Evolutionary conservation across 257 asterid species (phyloP).

Genomic region (Leonotis leonurus): DNA sequence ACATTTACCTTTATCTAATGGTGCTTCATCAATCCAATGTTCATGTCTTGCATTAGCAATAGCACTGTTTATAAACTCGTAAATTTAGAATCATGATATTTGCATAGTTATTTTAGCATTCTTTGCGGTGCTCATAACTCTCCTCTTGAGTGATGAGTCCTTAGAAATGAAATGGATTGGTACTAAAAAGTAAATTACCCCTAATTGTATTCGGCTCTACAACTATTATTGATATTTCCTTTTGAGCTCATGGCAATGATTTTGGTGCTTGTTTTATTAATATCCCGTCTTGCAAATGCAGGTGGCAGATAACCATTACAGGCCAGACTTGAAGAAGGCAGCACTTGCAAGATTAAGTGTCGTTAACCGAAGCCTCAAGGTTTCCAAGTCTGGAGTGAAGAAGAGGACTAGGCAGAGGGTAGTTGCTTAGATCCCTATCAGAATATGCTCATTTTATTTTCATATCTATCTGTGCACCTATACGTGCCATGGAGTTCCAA

Average conservation of each 20-base stretch:
- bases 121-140: not conserved
- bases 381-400: constrained; percentile 84
- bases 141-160: not conserved
- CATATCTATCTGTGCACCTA: not conserved
- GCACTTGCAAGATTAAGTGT: constrained; percentile 83
- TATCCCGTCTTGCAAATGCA: constrained; percentile 17
- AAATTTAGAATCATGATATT: not conserved
- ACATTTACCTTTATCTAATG: not conserved
- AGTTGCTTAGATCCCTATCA: constrained; percentile 22
- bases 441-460: constrained; percentile 11
- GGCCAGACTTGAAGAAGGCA: constrained; percentile 92
- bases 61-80: not conserved
- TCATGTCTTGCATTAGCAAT: not conserved
- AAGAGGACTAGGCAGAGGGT: constrained; percentile 91
- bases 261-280: not conserved
- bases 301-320: constrained; percentile 75
- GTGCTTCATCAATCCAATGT: not conserved
- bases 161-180: not conserved
- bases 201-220: not conserved
- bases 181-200: not conserved
- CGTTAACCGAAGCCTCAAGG: constrained; percentile 84
- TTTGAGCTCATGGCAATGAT: not conserved
- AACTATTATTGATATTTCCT: not conserved
- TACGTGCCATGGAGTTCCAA: not conserved
- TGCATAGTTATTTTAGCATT: not conserved